Conservation (phyloP, 441 rosid species). For the Eruca vesicaria region DNA sequence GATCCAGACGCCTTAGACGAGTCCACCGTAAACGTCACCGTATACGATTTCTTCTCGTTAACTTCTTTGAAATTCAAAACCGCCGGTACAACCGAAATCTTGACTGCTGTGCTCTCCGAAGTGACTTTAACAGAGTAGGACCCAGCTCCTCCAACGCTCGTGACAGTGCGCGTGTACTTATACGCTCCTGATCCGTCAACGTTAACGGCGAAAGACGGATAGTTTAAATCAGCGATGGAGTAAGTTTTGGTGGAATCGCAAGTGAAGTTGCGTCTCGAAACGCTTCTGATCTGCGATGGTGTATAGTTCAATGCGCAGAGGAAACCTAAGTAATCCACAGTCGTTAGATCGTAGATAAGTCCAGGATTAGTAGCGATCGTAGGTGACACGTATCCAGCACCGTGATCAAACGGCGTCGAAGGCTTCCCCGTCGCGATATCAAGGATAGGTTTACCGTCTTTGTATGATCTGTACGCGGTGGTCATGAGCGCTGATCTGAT, state of each 20-base stretch:
- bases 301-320: conserved; percentile 67
- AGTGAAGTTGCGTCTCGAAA: conserved; percentile 41
- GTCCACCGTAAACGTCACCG: conserved; percentile 58
- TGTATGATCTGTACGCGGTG: conserved; percentile 51
- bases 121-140: conserved; percentile 51
- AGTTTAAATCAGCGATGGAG: conserved; percentile 51
- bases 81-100: conserved; percentile 65
- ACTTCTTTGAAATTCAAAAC: conserved; percentile 49
- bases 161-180: conserved; percentile 58
- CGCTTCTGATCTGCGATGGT: conserved; percentile 39
- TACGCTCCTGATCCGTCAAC: conserved; percentile 38
- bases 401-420: conserved; percentile 61
- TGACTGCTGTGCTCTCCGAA: conserved; percentile 39
- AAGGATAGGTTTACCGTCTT: conserved; percentile 43
- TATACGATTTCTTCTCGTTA: conserved; percentile 66
- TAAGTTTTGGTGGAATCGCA: conserved; percentile 48
- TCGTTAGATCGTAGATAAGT: conserved; percentile 50
- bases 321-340: conserved; percentile 49
- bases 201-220: conserved; percentile 60
- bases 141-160: conserved; percentile 62
- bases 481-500: conserved; percentile 72
- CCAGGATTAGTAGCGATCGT: conserved; percentile 53
- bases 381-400: conserved; percentile 69
- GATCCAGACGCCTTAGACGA: conserved; percentile 37
- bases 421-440: conserved; percentile 57